A percentile compares a stretch with the other conserved stretches of the same genome.
Evolutionary conservation across 176 grass and related monocot genomes (phyloP).

Genomic region (Poa annua): DNA sequence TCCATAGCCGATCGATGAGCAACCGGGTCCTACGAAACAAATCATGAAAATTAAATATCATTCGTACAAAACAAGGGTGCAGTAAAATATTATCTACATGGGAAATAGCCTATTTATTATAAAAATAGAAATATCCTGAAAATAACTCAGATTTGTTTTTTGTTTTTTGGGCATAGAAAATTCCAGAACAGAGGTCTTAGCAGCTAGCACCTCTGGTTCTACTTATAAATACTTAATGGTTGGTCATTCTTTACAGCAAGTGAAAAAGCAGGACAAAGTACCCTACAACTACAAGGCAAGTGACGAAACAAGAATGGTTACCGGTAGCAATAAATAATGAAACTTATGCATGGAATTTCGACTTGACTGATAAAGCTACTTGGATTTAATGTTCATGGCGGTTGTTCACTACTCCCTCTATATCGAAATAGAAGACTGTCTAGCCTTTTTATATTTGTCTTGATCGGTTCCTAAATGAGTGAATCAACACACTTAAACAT

Average conservation of each 20-base stretch:
- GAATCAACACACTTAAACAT: too few relatives aligned
- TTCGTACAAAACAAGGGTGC: neutral
- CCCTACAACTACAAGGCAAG: conserved; percentile 37
- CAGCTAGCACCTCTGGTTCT: neutral
- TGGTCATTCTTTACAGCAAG: neutral
- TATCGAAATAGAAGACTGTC: too few relatives aligned
- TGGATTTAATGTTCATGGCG: neutral
- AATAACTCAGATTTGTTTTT: neutral
- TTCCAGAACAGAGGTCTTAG: neutral
- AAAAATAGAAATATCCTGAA: too few relatives aligned
- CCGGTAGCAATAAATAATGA: neutral
- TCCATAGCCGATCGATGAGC: conserved; percentile 88
- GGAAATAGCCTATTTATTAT: neutral
- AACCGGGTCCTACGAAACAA: conserved; percentile 60
- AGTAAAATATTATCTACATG: neutral
- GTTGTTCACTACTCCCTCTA: too few relatives aligned
- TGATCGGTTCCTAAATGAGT: too few relatives aligned
- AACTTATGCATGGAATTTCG: neutral
- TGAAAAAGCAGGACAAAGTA: conserved; percentile 15
- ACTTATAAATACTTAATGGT: neutral
- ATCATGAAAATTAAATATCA: neutral
- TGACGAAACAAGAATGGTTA: neutral
- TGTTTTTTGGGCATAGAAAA: neutral
- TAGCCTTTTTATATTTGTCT: too few relatives aligned
- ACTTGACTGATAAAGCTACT: neutral